Evolutionary conservation across 208 protist species (phyloP), one percentile per base, ranked within the genome.

Genomic region (Herpetomonas muscarum): DNA sequence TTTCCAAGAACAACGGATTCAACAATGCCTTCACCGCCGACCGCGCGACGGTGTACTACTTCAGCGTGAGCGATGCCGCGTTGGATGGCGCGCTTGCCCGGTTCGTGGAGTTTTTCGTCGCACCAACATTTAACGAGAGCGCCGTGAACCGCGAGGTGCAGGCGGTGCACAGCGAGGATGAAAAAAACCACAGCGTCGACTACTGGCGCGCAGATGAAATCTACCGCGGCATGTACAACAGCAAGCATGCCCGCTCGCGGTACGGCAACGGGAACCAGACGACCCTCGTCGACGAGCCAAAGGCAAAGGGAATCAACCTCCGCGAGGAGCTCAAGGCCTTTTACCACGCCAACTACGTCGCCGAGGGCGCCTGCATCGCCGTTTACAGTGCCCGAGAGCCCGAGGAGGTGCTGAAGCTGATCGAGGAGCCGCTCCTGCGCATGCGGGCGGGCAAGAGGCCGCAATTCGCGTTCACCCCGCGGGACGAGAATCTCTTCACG

Each of bases 61-160:
- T 97, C 52, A 72, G 70, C 24, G 74, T 97, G 17, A 73, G 65
- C 37, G 51, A 79, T 22, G 76, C 64, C 34, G 67, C 71, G 9
- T 67, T 98, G 17, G 64, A 87, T 32, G 88, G 79, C 9, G 89
- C 79, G 1, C 72, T 98, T n/a, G 88, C 97, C 47, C 80, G 87
- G 6, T 98, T 97, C 55, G 61, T 96, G 28, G 81, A 97, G 62
- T 98, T 98, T 59, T 98, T 98, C 61, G 81, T 94, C 41, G 53
- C 78, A 4, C 96, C 96, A 21, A 84, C 74, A 29, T 96, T 98
- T 58, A 91, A 84, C 28, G 48, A 69, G 5, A 70, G 67, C 45
- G 77, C 81, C 5, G 68, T 93, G 19, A 66, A 69, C 30, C 83
- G 96, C 3, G 96, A 98, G 74, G 66, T 97, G 22, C 68, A 91